Percentiles rank a stretch among this genome's conserved stretches.
Evolutionary conservation across 257 asterid genomes (phyloP).

Genomic region (Solanum megistacrolobum): DNA sequence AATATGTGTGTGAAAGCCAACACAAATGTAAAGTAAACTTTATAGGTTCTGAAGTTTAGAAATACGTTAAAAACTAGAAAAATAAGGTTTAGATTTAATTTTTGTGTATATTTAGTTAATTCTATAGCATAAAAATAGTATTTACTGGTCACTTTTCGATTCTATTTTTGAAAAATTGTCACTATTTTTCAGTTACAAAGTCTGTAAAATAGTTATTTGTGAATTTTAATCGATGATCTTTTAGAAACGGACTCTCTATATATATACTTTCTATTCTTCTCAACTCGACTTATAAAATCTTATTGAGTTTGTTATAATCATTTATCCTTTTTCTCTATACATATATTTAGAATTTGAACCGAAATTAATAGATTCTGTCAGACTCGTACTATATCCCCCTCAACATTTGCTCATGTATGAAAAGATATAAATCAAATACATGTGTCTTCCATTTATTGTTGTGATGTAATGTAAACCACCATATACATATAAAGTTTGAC

Average conservation of each 20-base stretch:
- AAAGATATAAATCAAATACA: neutral
- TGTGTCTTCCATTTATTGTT: neutral
- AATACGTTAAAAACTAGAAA: no score
- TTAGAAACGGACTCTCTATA: rapidly evolving
- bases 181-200: neutral
- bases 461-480: neutral
- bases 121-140: neutral
- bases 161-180: neutral
- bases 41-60: no score
- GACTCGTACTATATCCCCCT: no score
- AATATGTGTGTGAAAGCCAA: neutral
- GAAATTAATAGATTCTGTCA: no score
- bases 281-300: no score
- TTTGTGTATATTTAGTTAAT: neutral
- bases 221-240: no score
- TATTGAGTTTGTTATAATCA: no score
- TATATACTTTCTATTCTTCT: no score
- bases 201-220: neutral
- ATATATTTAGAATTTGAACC: neutral
- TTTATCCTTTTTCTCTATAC: neutral
- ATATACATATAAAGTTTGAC: neutral
- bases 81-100: neutral
- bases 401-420: neutral
- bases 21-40: no score
- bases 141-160: neutral